Base-by-base conservation (phyloP, 768 basidiomycete genomes). In the Russula lepida region DNA sequence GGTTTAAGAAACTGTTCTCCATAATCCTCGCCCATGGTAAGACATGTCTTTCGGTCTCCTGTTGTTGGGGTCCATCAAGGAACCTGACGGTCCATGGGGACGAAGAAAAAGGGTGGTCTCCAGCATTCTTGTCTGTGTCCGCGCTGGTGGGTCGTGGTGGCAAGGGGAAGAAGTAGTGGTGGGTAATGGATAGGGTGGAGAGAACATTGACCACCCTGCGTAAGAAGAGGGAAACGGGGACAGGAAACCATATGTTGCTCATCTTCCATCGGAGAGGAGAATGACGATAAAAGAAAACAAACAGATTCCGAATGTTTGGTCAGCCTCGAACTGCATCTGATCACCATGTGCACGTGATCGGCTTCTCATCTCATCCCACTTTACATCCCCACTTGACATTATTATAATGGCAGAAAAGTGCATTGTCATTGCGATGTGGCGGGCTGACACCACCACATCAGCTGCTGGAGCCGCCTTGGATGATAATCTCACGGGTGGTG, bases 151-250 rank as follows among this genome's bases (percentile, higher is more conserved):
- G 49, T 2, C 30, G 68, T 56, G 68, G 71, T 27, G 73, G 75
- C 32, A 44, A 21, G 4, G 46, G 46, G 23, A 74, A 66, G 43
- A 84, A 68, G 69, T 84, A 87, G 28, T 87, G 83, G 68, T 81
- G 81, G 4, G 88, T 83, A 28, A 89, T 80, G 0, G 87, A 86
- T n/a, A 88, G 72, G 0, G 84, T 76, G 0, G 86, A 86, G 46
- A 90, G 78, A 41, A 80, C 81, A 65, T 88, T 86, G 61, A 84
- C 79, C 35, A 90, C 74, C 60, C 88, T 77, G 64, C 80, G 85
- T 56, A 89, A 74, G 37, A 89, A 71, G 43, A 80, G 72, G 59
- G 79, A 77, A 68, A 89, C 80, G 59, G 82, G 82, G 47, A 78
- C 74, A 37, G 88, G 84, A 66, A 88, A 67, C 67, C 75, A 76